Evolutionary conservation across 2,329 filamentous ascomycete genomes (phyloP), one percentile per base, ranked within the genome.

Genomic region (Cladosporium sp.): DNA sequence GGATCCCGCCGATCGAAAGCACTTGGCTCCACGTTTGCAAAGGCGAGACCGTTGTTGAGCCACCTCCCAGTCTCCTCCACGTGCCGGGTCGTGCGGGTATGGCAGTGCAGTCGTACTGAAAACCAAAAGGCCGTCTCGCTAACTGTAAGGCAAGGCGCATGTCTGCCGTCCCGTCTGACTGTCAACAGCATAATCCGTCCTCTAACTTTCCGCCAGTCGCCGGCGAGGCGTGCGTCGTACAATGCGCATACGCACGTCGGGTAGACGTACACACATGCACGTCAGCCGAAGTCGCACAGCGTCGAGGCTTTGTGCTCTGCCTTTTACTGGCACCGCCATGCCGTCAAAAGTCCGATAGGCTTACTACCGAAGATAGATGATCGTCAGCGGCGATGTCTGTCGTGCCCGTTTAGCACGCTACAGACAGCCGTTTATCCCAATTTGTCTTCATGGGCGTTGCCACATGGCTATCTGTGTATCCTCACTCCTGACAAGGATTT

Each of bases 251-350:
- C 47, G 47, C 47, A 50, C 28, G n/a, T 17, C 28, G 3, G 30
- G 28, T n/a, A n/a, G 47, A 30, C 25, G 34, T 37, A 28, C 30
- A 50, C 47, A 37, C 47, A 50, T 50, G 47, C 47, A 37, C 47
- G 47, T 50, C 47, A 50, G 47, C 47, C 47, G 28, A 37, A 50
- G 47, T 50, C 47, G 47, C 47, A 50, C 47, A 50, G 47, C 47
- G 34, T 28, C 43, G 47, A 50, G 9, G 30, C 38, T 40, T 17
- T 40, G 30, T 3, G 11, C 4, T 34, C 11, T 28, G 22, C 43
- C 43, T 47, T 45, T 45, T 28, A 14, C 25, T 20, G 11, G 30
- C 30, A 34, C 43, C n/a, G 25, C 43, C 43, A 47, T 47, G 43
- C 22, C 17, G 11, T 28, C 22, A 47, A 50, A 50, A 50, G 30